A percentile compares a stretch with the other conserved stretches of the same genome.
Evolutionary conservation across 208 protist genomes (phyloP).

Genomic region (Crithidia fasciculata): DNA sequence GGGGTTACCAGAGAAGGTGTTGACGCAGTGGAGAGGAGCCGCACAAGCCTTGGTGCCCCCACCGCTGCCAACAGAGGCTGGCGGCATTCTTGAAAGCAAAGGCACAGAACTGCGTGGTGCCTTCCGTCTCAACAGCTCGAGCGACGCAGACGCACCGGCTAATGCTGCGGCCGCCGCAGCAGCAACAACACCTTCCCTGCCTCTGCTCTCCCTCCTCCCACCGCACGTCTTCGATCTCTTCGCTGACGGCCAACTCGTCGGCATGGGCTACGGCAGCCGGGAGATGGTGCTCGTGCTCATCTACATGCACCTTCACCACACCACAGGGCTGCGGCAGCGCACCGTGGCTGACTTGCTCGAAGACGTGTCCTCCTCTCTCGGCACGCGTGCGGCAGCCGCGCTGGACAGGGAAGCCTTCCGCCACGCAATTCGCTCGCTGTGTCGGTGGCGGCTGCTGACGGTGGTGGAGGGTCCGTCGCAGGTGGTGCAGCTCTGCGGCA

Average conservation of each 20-base stretch:
- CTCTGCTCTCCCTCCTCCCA: constrained; percentile 28
- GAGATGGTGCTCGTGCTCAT: constrained; percentile 66
- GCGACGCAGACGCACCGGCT: not conserved
- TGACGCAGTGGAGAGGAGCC: constrained; percentile 6
- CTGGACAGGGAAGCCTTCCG: constrained; percentile 65
- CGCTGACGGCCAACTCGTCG: constrained; percentile 52
- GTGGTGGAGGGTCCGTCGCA: constrained; percentile 30
- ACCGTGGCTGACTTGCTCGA: constrained; percentile 73
- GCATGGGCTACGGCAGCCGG: constrained; percentile 59
- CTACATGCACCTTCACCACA: constrained; percentile 65
- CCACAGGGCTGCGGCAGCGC: constrained; percentile 43
- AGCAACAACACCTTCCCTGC: not conserved
- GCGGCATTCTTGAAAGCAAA: not conserved
- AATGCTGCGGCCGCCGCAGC: not conserved
- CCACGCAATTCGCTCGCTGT: constrained; percentile 50
- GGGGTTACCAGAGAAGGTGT: constrained; percentile 5
- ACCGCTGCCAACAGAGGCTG: not conserved
- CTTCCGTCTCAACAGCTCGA: too few relatives aligned
- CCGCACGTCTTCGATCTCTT: constrained; percentile 59
- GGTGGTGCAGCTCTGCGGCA: constrained; percentile 53
- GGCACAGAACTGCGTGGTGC: not conserved
- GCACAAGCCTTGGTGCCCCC: constrained; percentile 2
- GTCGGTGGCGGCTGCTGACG: constrained; percentile 59
- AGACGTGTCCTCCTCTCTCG: constrained; percentile 75
- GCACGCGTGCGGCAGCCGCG: constrained; percentile 65